Conservation (phyloP, 169 alveolate genomes). For the Plasmodium vinckei region DNA sequence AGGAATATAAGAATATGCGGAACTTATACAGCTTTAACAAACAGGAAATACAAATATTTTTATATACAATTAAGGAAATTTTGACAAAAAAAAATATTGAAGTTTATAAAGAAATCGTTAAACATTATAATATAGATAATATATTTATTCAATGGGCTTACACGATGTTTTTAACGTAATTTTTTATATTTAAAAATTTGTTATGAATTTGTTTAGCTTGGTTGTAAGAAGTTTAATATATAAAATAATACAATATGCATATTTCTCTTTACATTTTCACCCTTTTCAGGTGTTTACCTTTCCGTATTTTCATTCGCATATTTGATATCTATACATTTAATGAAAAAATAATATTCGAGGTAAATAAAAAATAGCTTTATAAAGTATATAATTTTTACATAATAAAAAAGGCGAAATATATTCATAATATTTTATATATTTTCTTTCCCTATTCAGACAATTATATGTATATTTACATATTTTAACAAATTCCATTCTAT, state of each 20-base stretch:
- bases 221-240: background rate
- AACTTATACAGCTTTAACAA: constrained; percentile 72
- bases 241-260: too few species aligned
- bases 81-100: constrained; percentile 50
- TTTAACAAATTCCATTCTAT: constrained; percentile 38
- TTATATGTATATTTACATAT: constrained; percentile 56
- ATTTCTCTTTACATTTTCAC: background rate
- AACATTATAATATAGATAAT: constrained; percentile 69
- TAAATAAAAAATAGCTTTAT: background rate
- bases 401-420: background rate
- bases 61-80: constrained; percentile 57
- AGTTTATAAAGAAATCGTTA: constrained; percentile 55
- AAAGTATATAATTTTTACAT: background rate
- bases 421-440: background rate
- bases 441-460: constrained; percentile 10
- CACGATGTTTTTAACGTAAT: constrained; percentile 72
- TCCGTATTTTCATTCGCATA: constrained; percentile 55
- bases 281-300: constrained; percentile 59
- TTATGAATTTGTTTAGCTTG: background rate
- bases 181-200: background rate
- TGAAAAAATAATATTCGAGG: constrained; percentile 73
- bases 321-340: constrained; percentile 68
- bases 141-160: constrained; percentile 73
- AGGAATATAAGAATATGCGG: constrained; percentile 55
- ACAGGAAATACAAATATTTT: constrained; percentile 50